Percentiles rank a stretch among this genome's conserved stretches.
These are phyloP conservation scores for Botryotinia globosa DNA, from an alignment of 2,329 filamentous ascomycete species.

Conservation along the genomic window DNA sequence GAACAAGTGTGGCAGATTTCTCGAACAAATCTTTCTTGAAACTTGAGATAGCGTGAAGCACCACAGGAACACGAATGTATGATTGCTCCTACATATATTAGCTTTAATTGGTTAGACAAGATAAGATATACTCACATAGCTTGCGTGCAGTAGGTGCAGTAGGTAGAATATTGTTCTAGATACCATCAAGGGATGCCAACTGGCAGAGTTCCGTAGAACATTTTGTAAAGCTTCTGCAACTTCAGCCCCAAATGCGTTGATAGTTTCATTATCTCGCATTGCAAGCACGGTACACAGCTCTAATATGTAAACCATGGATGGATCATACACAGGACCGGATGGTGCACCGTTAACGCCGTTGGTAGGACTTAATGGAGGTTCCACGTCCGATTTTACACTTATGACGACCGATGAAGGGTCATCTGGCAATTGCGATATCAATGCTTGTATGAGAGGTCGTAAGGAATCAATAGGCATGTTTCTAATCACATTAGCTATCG, in stretches of 20 bases:
- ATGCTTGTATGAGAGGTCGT: conserved; percentile 63
- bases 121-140: conserved; percentile 63
- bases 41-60: conserved; percentile 87
- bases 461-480: conserved; percentile 59
- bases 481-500: conserved; percentile 42
- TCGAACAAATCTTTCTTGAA: conserved; percentile 76
- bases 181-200: conserved; percentile 78
- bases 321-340: conserved; percentile 71
- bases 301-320: conserved; percentile 82
- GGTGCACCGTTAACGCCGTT: conserved; percentile 57
- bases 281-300: conserved; percentile 84
- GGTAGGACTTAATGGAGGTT: conserved; percentile 54
- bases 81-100: conserved; percentile 66
- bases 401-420: conserved; percentile 79
- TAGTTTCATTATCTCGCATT: conserved; percentile 69
- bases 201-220: conserved; percentile 73
- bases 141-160: conserved; percentile 73
- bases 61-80: conserved; percentile 85
- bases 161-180: conserved; percentile 86
- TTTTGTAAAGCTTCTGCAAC: conserved; percentile 79
- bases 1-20: conserved; percentile 70
- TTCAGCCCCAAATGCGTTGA: conserved; percentile 70
- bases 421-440: conserved; percentile 84
- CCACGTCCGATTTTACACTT: conserved; percentile 81
- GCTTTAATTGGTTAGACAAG: conserved; percentile 28